Evolutionary conservation across 106 monocot genomes (phyloP), one percentile per base, ranked within the genome.

Genomic region (Acorus gramineus): DNA sequence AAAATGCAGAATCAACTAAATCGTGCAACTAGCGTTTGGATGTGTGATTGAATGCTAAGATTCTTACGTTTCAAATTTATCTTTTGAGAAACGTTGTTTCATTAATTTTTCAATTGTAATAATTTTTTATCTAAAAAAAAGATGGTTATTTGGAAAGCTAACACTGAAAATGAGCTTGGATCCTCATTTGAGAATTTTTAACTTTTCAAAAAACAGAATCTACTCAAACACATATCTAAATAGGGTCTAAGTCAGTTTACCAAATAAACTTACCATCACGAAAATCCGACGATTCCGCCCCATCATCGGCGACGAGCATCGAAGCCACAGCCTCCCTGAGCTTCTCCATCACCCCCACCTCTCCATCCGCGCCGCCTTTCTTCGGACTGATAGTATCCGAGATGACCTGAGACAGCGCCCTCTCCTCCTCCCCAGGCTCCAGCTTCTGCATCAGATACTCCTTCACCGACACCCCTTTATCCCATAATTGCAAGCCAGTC

Each of bases 351-450:
- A 70, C 66, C 4, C 81, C 65, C 46, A 48, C 53, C 12, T 73
- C 81, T 8, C 68, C 65, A 2, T 3, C 66, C 57, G 3, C 8
- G 7, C 59, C 64, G 2, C 3, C 48, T 8, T 56, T 79, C 61
- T 46, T 71, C 2, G 89, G 79, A 54, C 71, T 84, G 47, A 89
- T 82, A 11, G 71, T 74, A 62, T 76, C 84, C 2, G 84, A 79
- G 43, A 84, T 89, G 3, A 79, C 77, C 69, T 79, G 56, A 10
- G 79, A 84, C 42, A 89, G 84, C 5, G 77, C 84, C 62, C 49
- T 82, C 9, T 89, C 84, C 46, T 82, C 84, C 44, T 81, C 84
- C 14, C 74, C 79, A 4, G 89, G 84, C 68, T 89, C 79, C 42
- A 89, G 66, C 72, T 79, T 89, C 42, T 77, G 73, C 74, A 73